Base-by-base conservation (phyloP, 108 stramenopile species). In the Cyclotella cryptica region DNA sequence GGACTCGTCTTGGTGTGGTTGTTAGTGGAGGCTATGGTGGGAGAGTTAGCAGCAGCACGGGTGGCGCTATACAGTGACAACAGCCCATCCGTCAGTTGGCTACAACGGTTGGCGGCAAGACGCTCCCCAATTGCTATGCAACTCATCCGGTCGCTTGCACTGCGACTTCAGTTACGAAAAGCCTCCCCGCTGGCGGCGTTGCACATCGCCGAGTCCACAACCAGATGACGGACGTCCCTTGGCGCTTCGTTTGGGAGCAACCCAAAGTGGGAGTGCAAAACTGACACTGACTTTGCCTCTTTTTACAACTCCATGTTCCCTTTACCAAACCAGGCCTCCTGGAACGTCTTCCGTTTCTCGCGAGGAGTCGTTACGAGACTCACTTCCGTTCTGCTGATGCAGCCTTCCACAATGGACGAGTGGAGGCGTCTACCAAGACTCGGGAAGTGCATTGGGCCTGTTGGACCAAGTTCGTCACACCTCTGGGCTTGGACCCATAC, bases 1-100 rank as follows among this genome's bases (percentile, higher is more conserved):
- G 79, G 69, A 11, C 21, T 74, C 0, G 30, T 74, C 1, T 58
- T 74, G 22, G 2, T 53, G 46, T 74, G 72, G 72, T 29, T 74
- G 0, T 21, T 74, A 0, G 63, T 74, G 61, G 72, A 74, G 40
- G 28, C 41, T 6, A 11, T 63, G 13, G 12, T 13, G 1, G 7
- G 2, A 3, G 12, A 17, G 1, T 10, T 14, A 0, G 1, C 30
- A 1, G 35, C 3, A 1, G 3, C 3, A 3, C 62, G 40, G 10
- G 35, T 63, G 10, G 62, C 62, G 1, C 62, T 63, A 3, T 63
- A 39, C 19, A 63, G 62, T 40, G 40, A 63, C 40, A 63, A 63
- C 40, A 30, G 18, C 13, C 62, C 62, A 3, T 39, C 35, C 1
- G 62, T 63, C 2, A 15, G 40, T n/a, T 41, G 62, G 62, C 30